Base-by-base conservation (phyloP, 345 rosid genomes). In the Noccaea caerulescens region DNA sequence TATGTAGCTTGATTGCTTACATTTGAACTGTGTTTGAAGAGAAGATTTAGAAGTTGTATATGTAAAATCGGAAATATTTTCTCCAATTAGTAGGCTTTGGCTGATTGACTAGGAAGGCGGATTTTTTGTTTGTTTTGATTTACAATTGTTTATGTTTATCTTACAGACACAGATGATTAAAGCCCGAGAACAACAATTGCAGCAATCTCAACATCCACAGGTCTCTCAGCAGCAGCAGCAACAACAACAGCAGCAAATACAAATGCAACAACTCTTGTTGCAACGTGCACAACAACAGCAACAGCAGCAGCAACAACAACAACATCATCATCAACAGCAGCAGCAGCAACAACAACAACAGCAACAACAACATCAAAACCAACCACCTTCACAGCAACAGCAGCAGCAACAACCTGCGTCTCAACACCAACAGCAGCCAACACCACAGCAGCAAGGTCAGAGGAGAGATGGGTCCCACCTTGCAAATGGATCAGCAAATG, bases 391-490 rank as follows among this genome's bases (percentile, higher is more conserved):
- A n/a, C 85, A 77, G 2, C 87, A 76, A 0, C 93, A 80, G 6
- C 89, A 82, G 14, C 82, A 77, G 2, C 87, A 78, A 0, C 93
- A 81, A 0, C 77, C 79, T 1, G 84, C 78, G 0, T 82, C 80
- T 0, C 97, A 86, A 12, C 94, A 85, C 10, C 91, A 80, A 5
- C 95, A 79, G 3, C 92, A 77, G 32, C 80, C 69, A 18, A 77
- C 70, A 10, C 86, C 72, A 11, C 92, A 78, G 37, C 96, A 84
- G 61, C 91, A 63, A 27, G 88, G 80, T 58, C 98, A 91, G 79
- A 82, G 95, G 47, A 84, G 99, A 66, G 96, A 89, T 74, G 90
- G 83, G 7, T 53, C 87, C 53, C 97, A 94, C 79, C 87, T 88
- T 41, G 71, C 86, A 33, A 93, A 93, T 73, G 98, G 98, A 3